Evolutionary conservation across 1,284 basidiomycete species (phyloP).

Genomic region (Salmacisia buchloeana): DNA sequence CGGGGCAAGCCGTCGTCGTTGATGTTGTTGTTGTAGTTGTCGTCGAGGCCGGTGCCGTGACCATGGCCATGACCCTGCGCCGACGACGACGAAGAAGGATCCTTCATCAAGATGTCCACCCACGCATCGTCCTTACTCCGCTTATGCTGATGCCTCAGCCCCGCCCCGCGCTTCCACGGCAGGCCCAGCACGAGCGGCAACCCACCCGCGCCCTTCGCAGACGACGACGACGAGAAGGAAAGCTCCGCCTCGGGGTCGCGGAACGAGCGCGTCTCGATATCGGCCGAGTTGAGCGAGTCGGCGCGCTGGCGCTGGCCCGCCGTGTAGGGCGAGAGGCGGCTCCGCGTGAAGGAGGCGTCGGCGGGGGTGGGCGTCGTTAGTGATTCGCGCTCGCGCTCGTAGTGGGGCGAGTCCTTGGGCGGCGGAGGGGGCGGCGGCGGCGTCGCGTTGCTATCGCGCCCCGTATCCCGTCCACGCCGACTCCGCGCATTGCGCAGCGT

Average conservation of each 20-base stretch:
- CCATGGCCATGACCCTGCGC: no score
- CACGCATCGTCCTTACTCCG: constrained; percentile 26
- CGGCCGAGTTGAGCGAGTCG: constrained; percentile 29
- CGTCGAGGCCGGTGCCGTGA: no score
- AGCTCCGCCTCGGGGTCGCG: constrained; percentile 18
- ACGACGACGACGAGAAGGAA: no score
- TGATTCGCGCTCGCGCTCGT: not conserved
- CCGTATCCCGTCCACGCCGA: not conserved
- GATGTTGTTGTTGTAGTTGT: no score
- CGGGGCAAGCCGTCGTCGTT: no score
- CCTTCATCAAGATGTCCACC: constrained; percentile 34
- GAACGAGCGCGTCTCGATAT: constrained; percentile 36
- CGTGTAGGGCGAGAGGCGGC: not conserved
- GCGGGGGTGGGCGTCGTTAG: not conserved
- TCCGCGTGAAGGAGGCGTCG: not conserved
- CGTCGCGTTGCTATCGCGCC: constrained; percentile 2
- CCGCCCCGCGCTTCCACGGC: not conserved
- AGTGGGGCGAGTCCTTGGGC: not conserved
- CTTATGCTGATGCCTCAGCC: constrained; percentile 12
- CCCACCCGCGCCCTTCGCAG: no score
- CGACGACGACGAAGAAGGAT: constrained; percentile 4
- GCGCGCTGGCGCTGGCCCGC: constrained; percentile 7
- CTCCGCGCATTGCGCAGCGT: constrained; percentile 25
- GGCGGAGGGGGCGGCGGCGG: constrained; percentile 10
- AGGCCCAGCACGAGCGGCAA: no score